Base-by-base conservation (phyloP, 2,329 filamentous ascomycete species). In the Cladophialophora psammophila region DNA sequence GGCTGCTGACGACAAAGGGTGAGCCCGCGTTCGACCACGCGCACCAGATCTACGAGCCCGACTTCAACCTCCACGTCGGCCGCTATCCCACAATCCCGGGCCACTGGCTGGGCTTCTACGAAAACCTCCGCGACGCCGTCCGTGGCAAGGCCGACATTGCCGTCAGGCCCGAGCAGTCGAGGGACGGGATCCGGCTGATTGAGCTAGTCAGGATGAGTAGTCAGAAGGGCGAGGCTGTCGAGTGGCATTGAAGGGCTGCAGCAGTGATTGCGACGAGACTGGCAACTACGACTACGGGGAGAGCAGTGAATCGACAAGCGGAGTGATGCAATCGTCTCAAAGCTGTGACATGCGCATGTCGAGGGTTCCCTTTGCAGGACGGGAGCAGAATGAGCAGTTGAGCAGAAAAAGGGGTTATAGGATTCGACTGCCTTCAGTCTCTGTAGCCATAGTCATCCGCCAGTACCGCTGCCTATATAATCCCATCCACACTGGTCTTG, bases 1-100 rank as follows among this genome's bases (percentile, higher is more conserved):
- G 90, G 70, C 83, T 75, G 67, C 78, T 93, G 68, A 86, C 65
- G 32, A 70, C 62, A 20, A 63, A 52, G 10, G 42, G 42, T 31
- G 60, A 63, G 26, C 38, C 36, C 10, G 26, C 34, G 9, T 67
- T 67, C 34, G 60, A 64, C 48, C 50, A 32, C 10, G 32, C 9
- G 26, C 45, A 38, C 36, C 65, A 67, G 26, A 62, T 40, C 18
- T 48, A 56, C 50, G 67, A 69, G 31, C 26, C 55, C 2, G 40
- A 50, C 4, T 48, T 52, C 7, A 58, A 64, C 34, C 60, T 61
- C 18, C 68, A 57, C 40, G 55, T 64, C 6, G 65, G 64, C 13
- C 53, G 59, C 32, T 70, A 67, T 40, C 68, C 68, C 9, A 70
- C 68, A 2, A 38, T 67, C 26, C 61, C 62, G n/a, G 68, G 68